Base-by-base conservation (phyloP, 2,329 filamentous ascomycete genomes). In the Fusarium chuoi region DNA sequence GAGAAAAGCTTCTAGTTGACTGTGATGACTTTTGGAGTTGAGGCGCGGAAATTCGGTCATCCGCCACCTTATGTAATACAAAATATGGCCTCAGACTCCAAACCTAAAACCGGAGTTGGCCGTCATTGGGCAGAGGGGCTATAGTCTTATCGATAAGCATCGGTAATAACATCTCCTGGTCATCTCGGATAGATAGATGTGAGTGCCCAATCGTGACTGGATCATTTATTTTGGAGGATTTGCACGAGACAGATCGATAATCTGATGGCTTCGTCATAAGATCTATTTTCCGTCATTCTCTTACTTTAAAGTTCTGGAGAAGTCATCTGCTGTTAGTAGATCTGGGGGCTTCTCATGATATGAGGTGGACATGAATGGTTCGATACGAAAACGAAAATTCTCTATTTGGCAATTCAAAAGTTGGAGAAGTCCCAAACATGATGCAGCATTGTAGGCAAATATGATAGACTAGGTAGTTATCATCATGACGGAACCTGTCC, bases 121-220 rank as follows among this genome's bases (percentile, higher is more conserved):
- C 72, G 72, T 48, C 30, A 72, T 73, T 69, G 71, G 60, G 69
- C 30, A 59, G 52, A 70, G 52, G 36, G 15, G 30, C 15, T 35
- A n/a, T 48, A 33, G 4, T 71, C 24, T 79, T 79, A 79, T 79
- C 78, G 78, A 79, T 79, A 78, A 76, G 56, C 18, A 14, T 33
- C 42, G 55, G 45, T 41, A 59, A 51, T 51, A 26, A 20, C 24
- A 30, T 30, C 33, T 36, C 20, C 35, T 22, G 10, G 11, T 4
- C 24, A 41, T 22, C 6, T 39, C 28, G 33, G 9, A 17, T 14
- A 45, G 51, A 55, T 35, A 45, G 39, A 61, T 38, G 44, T 45
- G 55, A 62, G 48, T 59, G 42, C 54, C 24, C 55, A 55, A 38
- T 26, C n/a, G 15, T 46, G 26, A 46, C 51, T 62, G 41, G 60